These are phyloP conservation scores for Penicillium steckii DNA, from an alignment of 495 filamentous ascomycete genomes.

Conservation along the genomic window DNA sequence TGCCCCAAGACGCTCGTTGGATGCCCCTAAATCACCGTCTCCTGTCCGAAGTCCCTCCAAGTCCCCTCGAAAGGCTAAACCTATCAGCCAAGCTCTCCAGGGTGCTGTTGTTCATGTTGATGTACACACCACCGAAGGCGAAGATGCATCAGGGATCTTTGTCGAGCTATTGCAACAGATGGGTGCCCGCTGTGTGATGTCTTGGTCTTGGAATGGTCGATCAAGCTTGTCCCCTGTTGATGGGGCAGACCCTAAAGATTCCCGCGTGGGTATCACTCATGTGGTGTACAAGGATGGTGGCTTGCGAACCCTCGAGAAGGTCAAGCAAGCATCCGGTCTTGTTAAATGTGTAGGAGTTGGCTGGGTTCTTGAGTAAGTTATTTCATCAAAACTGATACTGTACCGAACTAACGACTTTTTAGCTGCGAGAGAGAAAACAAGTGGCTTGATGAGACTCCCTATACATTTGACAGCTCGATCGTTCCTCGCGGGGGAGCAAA, in stretches of 20 bases:
- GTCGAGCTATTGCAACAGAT: constrained; percentile 77
- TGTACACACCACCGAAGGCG: constrained; percentile 87
- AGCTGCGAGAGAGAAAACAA: constrained; percentile 79
- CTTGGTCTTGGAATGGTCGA: constrained; percentile 80
- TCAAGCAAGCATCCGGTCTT: constrained; percentile 67
- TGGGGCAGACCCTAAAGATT: constrained; percentile 28
- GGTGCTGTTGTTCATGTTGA: constrained; percentile 89
- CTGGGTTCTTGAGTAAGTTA: constrained; percentile 81
- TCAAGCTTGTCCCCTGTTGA: constrained; percentile 37
- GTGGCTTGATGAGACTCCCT: constrained; percentile 69
- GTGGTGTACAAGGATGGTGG: constrained; percentile 95
- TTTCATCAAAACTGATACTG: not conserved
- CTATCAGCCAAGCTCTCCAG: constrained; percentile 43
- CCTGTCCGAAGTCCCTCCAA: constrained; percentile 30
- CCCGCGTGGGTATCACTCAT: constrained; percentile 84
- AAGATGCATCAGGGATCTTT: constrained; percentile 82
- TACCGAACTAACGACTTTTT: not conserved
- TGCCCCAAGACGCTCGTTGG: constrained; percentile 12
- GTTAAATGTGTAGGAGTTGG: constrained; percentile 83
- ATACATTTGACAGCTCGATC: constrained; percentile 67
- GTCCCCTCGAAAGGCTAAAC: constrained; percentile 25
- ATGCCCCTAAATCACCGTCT: constrained; percentile 13
- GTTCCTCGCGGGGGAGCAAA: constrained; percentile 75
- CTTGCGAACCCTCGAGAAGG: constrained; percentile 83
- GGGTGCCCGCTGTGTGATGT: constrained; percentile 80